A percentile compares a stretch with the other conserved stretches of the same genome.
Conservation (phyloP, 1,284 basidiomycete genomes). For the Ceratobasidium sp. region DNA sequence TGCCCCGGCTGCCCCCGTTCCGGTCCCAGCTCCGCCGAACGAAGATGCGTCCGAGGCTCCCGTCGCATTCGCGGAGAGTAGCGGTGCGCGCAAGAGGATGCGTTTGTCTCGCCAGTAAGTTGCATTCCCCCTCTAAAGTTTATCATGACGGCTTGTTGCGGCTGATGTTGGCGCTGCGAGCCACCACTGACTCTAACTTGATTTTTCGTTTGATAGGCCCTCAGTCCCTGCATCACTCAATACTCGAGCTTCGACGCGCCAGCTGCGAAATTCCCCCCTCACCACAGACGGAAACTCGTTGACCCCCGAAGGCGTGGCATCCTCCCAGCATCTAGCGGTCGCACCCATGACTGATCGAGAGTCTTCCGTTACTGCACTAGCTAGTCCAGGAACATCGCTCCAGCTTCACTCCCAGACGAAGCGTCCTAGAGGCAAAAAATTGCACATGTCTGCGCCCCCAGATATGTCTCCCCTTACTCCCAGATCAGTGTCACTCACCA, state of each 20-base stretch:
- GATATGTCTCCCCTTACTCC: conserved; percentile 11
- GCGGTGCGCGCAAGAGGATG: conserved; percentile 33
- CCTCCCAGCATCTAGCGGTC: conserved; percentile 6
- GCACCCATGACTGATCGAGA: conserved; percentile 41
- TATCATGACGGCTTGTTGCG: neutral
- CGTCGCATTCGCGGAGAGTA: conserved; percentile 13
- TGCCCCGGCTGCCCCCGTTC: neutral
- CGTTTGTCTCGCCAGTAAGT: conserved; percentile 39
- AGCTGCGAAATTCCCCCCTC: conserved; percentile 31
- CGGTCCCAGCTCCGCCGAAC: neutral
- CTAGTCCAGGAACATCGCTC: conserved; percentile 28
- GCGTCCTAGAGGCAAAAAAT: conserved; percentile 42
- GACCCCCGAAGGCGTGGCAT: conserved; percentile 25
- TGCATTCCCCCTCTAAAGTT: neutral
- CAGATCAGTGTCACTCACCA: conserved; percentile 23
- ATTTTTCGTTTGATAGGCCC: conserved; percentile 19
- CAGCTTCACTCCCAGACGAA: conserved; percentile 8
- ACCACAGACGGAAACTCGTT: conserved; percentile 29
- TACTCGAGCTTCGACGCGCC: conserved; percentile 22
- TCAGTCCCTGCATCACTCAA: conserved; percentile 26
- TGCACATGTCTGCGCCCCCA: conserved; percentile 8
- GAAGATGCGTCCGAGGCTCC: conserved; percentile 1
- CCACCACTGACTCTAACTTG: neutral
- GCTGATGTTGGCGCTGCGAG: conserved; percentile 1
- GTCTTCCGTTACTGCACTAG: conserved; percentile 33